Conservation (phyloP, 2,329 filamentous ascomycete species). For the Colletotrichum tamarilloi region DNA sequence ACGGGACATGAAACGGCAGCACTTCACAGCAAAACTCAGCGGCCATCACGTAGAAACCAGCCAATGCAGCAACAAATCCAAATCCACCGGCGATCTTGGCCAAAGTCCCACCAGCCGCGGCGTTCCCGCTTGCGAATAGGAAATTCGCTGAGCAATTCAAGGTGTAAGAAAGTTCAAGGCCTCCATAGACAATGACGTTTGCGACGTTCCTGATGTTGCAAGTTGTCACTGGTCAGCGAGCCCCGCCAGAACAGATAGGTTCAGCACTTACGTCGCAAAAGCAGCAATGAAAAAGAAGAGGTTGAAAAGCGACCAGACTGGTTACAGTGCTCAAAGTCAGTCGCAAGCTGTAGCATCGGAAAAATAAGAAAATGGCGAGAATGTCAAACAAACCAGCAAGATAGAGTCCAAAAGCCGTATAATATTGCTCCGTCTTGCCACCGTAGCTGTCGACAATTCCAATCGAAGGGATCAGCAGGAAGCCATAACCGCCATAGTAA, state of each 20-base stretch:
- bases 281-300: not conserved
- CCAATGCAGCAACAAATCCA: not conserved
- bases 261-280: not conserved
- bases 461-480: not conserved
- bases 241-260: not conserved
- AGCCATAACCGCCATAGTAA: not conserved
- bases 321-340: no score
- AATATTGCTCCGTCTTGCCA: not conserved
- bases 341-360: no score
- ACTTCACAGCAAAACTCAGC: not conserved
- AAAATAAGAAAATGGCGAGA: not conserved
- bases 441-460: not conserved
- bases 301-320: not conserved
- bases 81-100: not conserved
- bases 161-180: not conserved
- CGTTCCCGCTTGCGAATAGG: not conserved
- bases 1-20: not conserved
- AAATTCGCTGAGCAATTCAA: not conserved
- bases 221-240: not conserved
- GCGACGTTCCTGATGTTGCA: not conserved
- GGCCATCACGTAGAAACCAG: not conserved
- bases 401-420: not conserved
- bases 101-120: not conserved
- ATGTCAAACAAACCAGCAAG: not conserved
- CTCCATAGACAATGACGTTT: not conserved